phyloP scores from a whole-genome alignment of 495 filamentous ascomycete species.

The Trichoderma parareesei region DNA sequence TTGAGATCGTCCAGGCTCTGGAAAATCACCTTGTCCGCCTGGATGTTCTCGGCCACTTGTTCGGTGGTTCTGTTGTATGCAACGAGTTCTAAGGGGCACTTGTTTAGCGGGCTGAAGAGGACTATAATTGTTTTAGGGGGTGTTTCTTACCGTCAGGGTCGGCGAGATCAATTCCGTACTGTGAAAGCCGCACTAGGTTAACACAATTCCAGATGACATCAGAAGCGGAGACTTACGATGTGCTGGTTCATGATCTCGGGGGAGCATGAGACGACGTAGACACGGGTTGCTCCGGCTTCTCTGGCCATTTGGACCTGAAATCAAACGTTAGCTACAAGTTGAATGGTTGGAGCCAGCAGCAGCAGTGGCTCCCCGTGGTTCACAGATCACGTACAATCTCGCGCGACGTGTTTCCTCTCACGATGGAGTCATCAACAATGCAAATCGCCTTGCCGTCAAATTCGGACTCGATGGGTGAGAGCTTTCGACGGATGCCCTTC shows the following conservation, averaged over 20 bases:
- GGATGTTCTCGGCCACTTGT: constrained; percentile 71
- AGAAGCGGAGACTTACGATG: constrained; percentile 24
- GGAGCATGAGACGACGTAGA: constrained; percentile 82
- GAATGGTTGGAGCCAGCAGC: background rate
- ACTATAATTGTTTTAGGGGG: background rate
- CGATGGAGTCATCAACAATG: constrained; percentile 26
- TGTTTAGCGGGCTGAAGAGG: background rate
- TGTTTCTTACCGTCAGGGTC: constrained; percentile 6
- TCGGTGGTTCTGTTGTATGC: constrained; percentile 65
- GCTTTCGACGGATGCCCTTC: constrained; percentile 67
- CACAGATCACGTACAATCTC: constrained; percentile 59
- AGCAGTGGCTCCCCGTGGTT: constrained; percentile 19
- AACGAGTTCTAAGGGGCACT: constrained; percentile 53
- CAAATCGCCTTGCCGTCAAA: constrained; percentile 79
- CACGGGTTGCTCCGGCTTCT: constrained; percentile 82
- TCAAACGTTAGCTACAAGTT: background rate
- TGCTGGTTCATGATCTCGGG: constrained; percentile 68
- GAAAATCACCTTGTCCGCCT: constrained; percentile 87
- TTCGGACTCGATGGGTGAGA: constrained; percentile 80
- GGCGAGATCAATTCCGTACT: constrained; percentile 82
- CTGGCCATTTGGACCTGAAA: constrained; percentile 57
- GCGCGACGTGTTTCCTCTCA: constrained; percentile 40
- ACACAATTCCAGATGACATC: background rate
- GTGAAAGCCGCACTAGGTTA: background rate
- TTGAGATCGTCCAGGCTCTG: constrained; percentile 80